Percentiles rank a stretch among this genome's conserved stretches.
Conservation (phyloP, 139 green algal species). For the Pleodorina starrii region DNA sequence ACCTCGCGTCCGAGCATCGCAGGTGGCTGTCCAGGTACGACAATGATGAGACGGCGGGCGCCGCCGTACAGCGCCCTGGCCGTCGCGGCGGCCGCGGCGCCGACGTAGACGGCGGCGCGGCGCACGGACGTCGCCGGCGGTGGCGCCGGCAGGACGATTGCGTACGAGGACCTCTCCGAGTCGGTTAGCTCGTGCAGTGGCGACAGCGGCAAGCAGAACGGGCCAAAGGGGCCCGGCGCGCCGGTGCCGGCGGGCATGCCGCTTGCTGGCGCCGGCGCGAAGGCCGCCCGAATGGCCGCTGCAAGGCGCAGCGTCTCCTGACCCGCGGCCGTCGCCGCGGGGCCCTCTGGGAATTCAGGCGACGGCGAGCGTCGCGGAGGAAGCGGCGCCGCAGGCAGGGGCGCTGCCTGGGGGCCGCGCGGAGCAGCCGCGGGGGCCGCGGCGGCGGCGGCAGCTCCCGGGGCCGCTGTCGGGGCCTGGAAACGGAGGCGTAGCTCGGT, state of each 20-base stretch:
- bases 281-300: conserved; percentile 31
- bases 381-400: neutral
- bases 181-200: neutral
- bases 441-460: neutral
- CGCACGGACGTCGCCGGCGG: neutral
- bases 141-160: neutral
- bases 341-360: neutral
- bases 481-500: conserved; percentile 71
- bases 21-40: conserved; percentile 26
- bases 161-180: neutral
- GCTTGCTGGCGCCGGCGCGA: neutral
- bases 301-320: neutral
- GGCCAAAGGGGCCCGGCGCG: conserved; percentile 2
- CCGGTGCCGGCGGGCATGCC: neutral
- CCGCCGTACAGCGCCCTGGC: conserved; percentile 1
- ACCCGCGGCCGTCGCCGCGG: neutral
- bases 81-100: neutral
- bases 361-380: conserved; percentile 3
- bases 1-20: neutral
- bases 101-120: neutral
- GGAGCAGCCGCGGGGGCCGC: neutral
- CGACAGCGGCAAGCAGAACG: neutral
- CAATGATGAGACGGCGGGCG: conserved; percentile 43
- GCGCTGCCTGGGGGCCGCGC: neutral
- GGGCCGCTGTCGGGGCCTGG: neutral